Base-by-base conservation (phyloP, 2,329 filamentous ascomycete species). In the Bipolaris oryzae region DNA sequence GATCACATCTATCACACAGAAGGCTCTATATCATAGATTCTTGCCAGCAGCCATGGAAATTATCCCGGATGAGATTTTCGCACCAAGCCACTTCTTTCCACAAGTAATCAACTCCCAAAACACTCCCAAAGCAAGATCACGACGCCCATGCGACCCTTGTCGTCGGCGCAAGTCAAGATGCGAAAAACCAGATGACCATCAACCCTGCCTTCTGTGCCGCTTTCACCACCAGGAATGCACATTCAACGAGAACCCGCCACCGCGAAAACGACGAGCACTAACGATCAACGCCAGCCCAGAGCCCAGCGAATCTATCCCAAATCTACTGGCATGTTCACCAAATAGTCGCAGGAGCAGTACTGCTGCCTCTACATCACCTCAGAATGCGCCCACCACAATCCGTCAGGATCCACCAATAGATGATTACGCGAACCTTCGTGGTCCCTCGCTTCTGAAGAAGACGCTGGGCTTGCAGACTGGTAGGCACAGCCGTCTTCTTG, bases 161-260 rank as follows among this genome's bases (percentile, higher is more conserved):
- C 81, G 85, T 55, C 82, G 82, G 70, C 83, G 87, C 60, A 86
- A 87, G 68, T 84, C 84, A 63, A 84, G 85, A 76, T 91, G 89
- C 77, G 84, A 89, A 62, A 81, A 87, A 72, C 84, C 87, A 61
- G 87, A 90, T 67, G 87, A 86, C 61, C 84, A 87, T 59, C 79
- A 79, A 23, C 79, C 79, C 55, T 92, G 89, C 74, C 80, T 88
- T 58, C 81, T 88, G 52, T 92, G 89, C 73, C 84, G 86, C 67
- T 84, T 85, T 69, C 85, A 85, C 72, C 84, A 83, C 50, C 82
- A 87, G 68, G 85, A 88, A 55, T 91, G 89, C 75, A 90, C 88
- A 25, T 84, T 90, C 68, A 78, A 84, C 41, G 84, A 85, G 50
- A 89, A 87, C 71, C 88, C 88, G 15, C 85, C 85, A 67, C 84